Conservation (phyloP, 495 filamentous ascomycete genomes). For the Penicillium salamii region DNA sequence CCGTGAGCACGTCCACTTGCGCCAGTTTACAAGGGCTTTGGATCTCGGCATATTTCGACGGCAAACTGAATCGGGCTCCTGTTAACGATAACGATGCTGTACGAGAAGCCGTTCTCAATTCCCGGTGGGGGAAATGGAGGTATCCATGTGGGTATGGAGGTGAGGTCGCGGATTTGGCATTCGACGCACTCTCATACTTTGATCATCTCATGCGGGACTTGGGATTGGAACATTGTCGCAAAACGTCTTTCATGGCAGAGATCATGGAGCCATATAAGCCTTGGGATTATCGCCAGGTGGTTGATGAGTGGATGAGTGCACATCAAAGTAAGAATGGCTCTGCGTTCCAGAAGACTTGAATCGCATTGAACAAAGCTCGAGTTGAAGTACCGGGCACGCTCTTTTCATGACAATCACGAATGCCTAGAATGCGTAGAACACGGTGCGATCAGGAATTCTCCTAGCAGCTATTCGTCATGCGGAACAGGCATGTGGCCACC, state of each 20-base stretch:
- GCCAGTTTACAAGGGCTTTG: neutral
- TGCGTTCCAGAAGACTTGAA: too few relatives aligned
- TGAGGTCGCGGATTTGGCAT: neutral
- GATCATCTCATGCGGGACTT: neutral
- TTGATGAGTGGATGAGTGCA: too few relatives aligned
- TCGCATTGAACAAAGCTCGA: too few relatives aligned
- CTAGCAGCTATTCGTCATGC: too few relatives aligned
- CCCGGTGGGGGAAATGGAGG: neutral
- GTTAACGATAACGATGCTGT: neutral
- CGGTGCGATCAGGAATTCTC: too few relatives aligned
- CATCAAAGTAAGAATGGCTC: too few relatives aligned
- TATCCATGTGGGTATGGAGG: slow-evolving; percentile 1
- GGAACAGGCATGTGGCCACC: too few relatives aligned
- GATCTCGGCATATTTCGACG: slow-evolving; percentile 4
- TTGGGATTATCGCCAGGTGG: too few relatives aligned
- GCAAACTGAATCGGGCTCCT: neutral
- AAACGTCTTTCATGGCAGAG: neutral
- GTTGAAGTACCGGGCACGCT: too few relatives aligned
- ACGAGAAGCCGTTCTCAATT: neutral
- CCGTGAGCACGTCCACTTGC: neutral
- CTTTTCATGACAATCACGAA: too few relatives aligned
- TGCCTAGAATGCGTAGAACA: too few relatives aligned
- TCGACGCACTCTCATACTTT: slow-evolving; percentile 2
- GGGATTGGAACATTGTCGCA: neutral
- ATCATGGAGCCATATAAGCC: too few relatives aligned